These are phyloP conservation scores for Leishmania tarentolae DNA, from an alignment of 208 protist genomes.

Conservation along the genomic window DNA sequence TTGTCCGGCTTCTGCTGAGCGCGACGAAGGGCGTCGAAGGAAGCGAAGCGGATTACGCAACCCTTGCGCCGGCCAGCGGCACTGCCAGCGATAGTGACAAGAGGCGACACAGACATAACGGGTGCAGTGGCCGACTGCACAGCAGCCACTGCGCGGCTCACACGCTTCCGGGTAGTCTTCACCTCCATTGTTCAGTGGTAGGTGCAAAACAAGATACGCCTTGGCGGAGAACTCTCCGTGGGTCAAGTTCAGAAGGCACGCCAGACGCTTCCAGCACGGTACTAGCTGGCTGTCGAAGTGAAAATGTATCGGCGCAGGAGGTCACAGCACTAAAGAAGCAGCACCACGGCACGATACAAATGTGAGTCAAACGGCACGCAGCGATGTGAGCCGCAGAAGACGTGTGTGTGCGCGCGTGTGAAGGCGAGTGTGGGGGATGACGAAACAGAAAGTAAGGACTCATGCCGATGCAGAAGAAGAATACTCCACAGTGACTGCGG, in stretches of 20 bases:
- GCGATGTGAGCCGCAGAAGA: background rate
- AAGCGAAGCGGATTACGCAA: slow-evolving; percentile 42
- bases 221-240: background rate
- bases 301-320: background rate
- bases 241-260: background rate
- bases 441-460: background rate
- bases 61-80: background rate
- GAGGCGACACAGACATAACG: slow-evolving; percentile 24
- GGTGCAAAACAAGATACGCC: too few species aligned
- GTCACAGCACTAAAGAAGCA: background rate
- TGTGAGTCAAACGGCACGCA: background rate
- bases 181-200: slow-evolving; percentile 13
- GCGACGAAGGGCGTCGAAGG: slow-evolving; percentile 36
- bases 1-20: slow-evolving; percentile 36
- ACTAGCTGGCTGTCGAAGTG: background rate
- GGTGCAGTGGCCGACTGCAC: slow-evolving; percentile 40
- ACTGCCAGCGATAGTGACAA: slow-evolving; percentile 9
- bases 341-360: background rate
- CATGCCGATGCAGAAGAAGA: background rate
- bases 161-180: slow-evolving; percentile 13
- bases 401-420: background rate
- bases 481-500: background rate
- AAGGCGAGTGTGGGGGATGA: background rate
- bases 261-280: background rate
- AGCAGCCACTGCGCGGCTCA: slow-evolving; percentile 71